These are phyloP conservation scores for Pythium guiyangense DNA, from an alignment of 352 stramenopile species.

Conservation along the genomic window DNA sequence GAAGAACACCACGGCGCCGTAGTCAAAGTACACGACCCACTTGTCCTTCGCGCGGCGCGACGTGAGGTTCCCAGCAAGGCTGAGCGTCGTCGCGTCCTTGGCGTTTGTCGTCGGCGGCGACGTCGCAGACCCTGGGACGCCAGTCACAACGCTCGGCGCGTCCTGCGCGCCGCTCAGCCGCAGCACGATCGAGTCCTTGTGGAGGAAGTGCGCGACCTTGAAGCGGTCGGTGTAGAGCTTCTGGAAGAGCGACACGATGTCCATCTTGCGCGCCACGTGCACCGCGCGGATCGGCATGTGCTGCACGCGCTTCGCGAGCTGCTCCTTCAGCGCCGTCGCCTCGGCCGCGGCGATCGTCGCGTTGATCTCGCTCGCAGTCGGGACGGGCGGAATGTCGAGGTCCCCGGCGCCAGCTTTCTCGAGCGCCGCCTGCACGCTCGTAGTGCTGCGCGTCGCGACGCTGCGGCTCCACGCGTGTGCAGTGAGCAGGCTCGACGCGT, in stretches of 20 bases:
- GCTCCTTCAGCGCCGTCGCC: no score
- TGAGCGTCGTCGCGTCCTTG: conserved; percentile 43
- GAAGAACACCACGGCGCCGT: no score
- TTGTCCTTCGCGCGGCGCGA: conserved; percentile 85
- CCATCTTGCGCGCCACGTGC: no score
- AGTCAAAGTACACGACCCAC: conserved; percentile 90
- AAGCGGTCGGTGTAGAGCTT: no score
- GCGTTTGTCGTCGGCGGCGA: conserved; percentile 13
- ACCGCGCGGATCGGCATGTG: no score
- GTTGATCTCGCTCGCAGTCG: no score
- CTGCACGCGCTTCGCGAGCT: no score
- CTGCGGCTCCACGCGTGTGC: conserved; percentile 2
- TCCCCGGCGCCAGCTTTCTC: conserved; percentile 19
- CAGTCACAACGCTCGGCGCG: conserved; percentile 33
- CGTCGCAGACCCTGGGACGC: conserved; percentile 3
- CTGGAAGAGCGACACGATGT: no score
- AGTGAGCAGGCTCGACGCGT: conserved; percentile 15
- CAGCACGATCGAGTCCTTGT: no score
- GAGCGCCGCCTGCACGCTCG: background rate
- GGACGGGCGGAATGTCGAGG: no score
- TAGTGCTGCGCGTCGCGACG: conserved; percentile 14
- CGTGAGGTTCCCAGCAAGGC: conserved; percentile 46
- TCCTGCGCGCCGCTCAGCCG: conserved; percentile 38
- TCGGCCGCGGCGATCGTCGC: no score
- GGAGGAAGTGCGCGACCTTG: no score